These are phyloP conservation scores for Clitocybe nebularis DNA, from an alignment of 1,284 basidiomycete genomes.

Conservation along the genomic window DNA sequence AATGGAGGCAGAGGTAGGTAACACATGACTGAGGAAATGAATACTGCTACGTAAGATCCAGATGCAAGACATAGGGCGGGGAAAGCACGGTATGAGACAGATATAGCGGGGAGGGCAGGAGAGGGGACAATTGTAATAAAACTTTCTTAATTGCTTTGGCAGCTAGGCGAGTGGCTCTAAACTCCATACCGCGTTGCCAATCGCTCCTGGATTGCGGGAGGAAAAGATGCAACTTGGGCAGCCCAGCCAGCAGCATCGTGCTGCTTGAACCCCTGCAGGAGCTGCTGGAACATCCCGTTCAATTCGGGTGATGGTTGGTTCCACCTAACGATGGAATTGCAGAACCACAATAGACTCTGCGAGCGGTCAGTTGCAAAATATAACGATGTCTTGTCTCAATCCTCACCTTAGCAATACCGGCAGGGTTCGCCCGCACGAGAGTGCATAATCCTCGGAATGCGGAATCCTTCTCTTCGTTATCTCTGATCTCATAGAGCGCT, in stretches of 20 bases:
- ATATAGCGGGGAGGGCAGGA: constrained; percentile 8
- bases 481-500: constrained; percentile 96
- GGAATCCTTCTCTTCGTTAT: constrained; percentile 99
- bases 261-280: constrained; percentile 81
- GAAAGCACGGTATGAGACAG: constrained; percentile 11
- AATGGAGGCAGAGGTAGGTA: constrained; percentile 9
- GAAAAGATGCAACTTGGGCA: constrained; percentile 72
- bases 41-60: constrained; percentile 43
- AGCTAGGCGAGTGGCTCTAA: constrained; percentile 27
- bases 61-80: constrained; percentile 35
- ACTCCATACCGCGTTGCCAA: constrained; percentile 75
- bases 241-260: constrained; percentile 79
- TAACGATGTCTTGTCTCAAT: constrained; percentile 2
- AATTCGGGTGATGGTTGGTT: constrained; percentile 84
- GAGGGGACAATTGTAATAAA: constrained; percentile 8
- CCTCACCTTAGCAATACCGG: constrained; percentile 81
- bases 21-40: constrained; percentile 16
- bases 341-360: constrained; percentile 91
- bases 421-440: constrained; percentile 91
- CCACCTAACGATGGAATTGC: constrained; percentile 96
- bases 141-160: constrained; percentile 1
- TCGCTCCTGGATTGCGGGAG: constrained; percentile 74
- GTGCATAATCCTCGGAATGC: constrained; percentile 98
- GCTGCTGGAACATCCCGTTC: constrained; percentile 85
- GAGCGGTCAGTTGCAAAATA: constrained; percentile 12